phyloP scores from a whole-genome alignment of 441 rosid genomes.

The Cnidoscolus chayamansa region DNA sequence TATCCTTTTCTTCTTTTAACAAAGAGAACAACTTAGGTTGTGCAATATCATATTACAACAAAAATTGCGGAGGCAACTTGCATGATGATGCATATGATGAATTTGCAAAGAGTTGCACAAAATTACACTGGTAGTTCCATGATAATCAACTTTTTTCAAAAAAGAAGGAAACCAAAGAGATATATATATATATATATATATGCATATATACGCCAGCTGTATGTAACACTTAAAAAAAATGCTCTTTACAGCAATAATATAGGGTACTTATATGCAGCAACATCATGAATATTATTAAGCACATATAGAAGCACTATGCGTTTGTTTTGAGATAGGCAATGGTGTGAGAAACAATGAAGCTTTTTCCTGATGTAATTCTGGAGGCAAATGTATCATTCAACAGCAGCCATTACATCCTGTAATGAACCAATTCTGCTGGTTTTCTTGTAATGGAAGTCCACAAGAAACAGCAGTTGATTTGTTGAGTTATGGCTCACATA shows the following conservation, averaged over 20 bases:
- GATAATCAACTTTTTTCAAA: background rate
- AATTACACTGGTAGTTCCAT: background rate
- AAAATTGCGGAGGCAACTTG: background rate
- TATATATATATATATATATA: background rate
- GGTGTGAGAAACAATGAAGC: background rate
- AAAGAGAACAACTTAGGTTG: background rate
- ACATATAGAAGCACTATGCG: background rate
- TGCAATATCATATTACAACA: background rate
- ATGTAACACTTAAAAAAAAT: background rate
- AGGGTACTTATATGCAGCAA: background rate
- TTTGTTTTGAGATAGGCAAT: background rate
- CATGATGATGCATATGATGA: background rate
- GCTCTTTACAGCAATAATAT: background rate
- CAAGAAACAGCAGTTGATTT: too few species aligned
- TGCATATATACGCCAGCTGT: background rate
- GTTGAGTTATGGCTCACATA: too few species aligned
- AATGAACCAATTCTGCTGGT: background rate
- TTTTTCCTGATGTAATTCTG: background rate
- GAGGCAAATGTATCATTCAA: background rate
- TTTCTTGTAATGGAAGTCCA: background rate
- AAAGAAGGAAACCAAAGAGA: background rate
- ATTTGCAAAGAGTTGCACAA: background rate
- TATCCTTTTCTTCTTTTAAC: too few species aligned
- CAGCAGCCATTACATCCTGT: background rate
- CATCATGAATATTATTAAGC: background rate